phyloP scores from a whole-genome alignment of 768 basidiomycete species.

The Tulasnella calospora region DNA sequence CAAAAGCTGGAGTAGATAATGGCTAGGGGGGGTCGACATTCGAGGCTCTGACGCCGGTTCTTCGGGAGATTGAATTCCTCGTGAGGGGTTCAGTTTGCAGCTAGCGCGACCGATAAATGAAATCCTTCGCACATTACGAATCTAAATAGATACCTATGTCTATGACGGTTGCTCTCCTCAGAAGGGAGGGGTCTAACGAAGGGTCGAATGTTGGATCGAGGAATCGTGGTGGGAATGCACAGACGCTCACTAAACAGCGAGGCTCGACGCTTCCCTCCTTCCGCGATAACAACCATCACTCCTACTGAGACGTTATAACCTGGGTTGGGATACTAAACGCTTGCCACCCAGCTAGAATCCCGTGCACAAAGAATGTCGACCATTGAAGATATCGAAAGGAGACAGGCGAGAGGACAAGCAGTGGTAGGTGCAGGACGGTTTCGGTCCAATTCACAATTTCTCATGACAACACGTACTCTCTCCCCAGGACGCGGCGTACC shows the following conservation, averaged over 20 bases:
- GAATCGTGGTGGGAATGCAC: neutral
- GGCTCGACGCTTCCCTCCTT: neutral
- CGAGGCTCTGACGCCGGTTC: neutral
- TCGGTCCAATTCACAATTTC: neutral
- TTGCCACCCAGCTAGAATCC: neutral
- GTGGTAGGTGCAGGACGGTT: neutral
- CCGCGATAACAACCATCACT: neutral
- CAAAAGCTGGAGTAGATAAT: neutral
- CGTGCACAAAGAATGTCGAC: neutral
- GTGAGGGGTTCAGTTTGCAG: too few species aligned
- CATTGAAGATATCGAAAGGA: neutral
- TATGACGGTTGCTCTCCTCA: neutral
- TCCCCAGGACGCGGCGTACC: neutral
- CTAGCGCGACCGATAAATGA: neutral
- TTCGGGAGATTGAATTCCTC: neutral
- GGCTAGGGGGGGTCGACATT: too few species aligned
- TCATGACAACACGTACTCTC: neutral
- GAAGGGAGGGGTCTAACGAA: neutral
- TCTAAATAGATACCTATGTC: neutral
- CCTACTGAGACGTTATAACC: neutral
- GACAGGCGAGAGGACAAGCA: neutral
- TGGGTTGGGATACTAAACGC: neutral
- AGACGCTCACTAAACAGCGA: neutral
- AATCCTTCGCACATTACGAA: neutral
- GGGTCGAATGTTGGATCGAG: neutral